Evolutionary conservation across 768 basidiomycete genomes (phyloP), one percentile per base, ranked within the genome.

Genomic region (Filobasidium floriforme): DNA sequence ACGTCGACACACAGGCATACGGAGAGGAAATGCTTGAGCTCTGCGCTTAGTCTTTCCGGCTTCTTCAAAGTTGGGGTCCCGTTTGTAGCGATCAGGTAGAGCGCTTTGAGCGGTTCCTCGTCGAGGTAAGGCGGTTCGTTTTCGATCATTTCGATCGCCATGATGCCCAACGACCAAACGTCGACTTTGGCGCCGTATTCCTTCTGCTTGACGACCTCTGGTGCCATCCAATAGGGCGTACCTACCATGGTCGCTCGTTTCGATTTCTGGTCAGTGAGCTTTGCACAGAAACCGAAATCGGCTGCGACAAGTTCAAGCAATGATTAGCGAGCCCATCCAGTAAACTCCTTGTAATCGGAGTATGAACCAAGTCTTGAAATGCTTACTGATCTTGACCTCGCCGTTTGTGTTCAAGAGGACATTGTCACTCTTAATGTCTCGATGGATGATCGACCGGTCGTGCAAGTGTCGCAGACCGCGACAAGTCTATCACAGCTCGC

Each of bases 1-100:
- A 97, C 94, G 77, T 99, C 96, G 29, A 98, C 96, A 73, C 94
- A 98, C 22, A 98, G 78, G 80, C 96, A 98, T n/a, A 96, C 93
- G 63, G 92, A 93, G 73, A 99, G 81, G 82, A 98, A 99, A 72
- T 87, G 86, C 82, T 99, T 99, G 66, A 99, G 83, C 78, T 97
- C 94, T 73, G 85, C 83, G 73, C 90, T 92, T 60, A 98, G 82
- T 61, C 86, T 84, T 78, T 98, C 94, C 0, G 96, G 92, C 73
- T 89, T 90, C 85, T 97, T 98, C 76, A 99, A 77, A 66, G 96
- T 98, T 0, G 96, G 96, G 26, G 94, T 98, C 29, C 96, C 94
- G 72, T 97, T 97, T 10, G 94, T 99, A 1, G 94, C 94, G 73
- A 99, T 99, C 59, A 99, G 85, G 79, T 98, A 99, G 52, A 99